A percentile compares a stretch with the other conserved stretches of the same genome.
Conservation (phyloP, 176 grass and related monocot species). For the Otatea glauca region DNA sequence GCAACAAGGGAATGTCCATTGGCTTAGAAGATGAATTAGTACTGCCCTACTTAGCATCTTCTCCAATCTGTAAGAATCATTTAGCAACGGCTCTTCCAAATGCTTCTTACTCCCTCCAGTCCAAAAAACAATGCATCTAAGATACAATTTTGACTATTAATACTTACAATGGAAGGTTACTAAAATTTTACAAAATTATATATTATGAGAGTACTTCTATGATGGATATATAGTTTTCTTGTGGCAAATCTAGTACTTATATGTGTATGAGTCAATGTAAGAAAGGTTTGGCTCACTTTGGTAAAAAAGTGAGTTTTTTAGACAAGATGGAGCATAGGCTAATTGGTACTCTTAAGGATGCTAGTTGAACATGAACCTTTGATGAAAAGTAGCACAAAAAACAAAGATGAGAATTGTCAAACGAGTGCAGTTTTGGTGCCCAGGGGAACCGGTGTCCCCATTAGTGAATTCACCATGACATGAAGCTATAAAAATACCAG, state of each 20-base stretch:
- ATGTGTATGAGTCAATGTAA: background rate
- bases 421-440: too few relatives aligned
- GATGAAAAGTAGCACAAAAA: background rate
- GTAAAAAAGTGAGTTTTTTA: background rate
- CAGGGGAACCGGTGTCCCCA: too few relatives aligned
- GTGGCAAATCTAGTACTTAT: too few relatives aligned
- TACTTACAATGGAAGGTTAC: too few relatives aligned
- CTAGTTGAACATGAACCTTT: background rate
- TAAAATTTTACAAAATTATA: too few relatives aligned
- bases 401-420: too few relatives aligned
- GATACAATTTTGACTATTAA: too few relatives aligned
- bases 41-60: background rate
- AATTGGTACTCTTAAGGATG: background rate
- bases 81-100: conserved; percentile 9
- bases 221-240: too few relatives aligned
- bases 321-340: background rate
- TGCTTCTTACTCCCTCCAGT: background rate
- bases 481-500: too few relatives aligned
- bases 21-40: conserved; percentile 1
- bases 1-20: background rate
- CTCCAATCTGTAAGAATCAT: background rate
- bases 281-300: background rate
- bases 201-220: too few relatives aligned
- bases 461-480: too few relatives aligned
- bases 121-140: background rate